These are phyloP conservation scores for Xylaria sp. DNA, from an alignment of 2,329 filamentous ascomycete species.

Conservation along the genomic window DNA sequence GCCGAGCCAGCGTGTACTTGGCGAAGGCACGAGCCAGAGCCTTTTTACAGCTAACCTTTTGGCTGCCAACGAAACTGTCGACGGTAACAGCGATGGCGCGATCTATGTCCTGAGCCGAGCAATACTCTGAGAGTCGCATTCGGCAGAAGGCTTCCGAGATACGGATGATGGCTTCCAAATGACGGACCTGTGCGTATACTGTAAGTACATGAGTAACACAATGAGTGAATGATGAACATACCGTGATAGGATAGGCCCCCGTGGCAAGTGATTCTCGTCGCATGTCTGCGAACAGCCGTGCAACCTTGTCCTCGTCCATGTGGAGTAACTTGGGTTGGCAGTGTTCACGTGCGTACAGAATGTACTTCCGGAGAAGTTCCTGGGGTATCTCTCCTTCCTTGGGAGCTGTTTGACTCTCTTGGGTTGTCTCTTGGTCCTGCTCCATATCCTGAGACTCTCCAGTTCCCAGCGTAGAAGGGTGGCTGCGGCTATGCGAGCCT, in stretches of 20 bases:
- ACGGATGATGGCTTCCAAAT: conserved; percentile 96
- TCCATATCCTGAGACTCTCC: conserved; percentile 68
- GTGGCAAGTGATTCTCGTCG: conserved; percentile 89
- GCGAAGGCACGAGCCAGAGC: conserved; percentile 91
- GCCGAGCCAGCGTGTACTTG: conserved; percentile 77
- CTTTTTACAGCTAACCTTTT: conserved; percentile 98
- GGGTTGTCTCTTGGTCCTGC: conserved; percentile 52
- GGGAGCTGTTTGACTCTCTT: conserved; percentile 38
- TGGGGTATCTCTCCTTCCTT: conserved; percentile 80
- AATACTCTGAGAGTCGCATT: conserved; percentile 98
- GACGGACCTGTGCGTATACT: conserved; percentile 72
- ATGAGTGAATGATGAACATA: conserved; percentile 55
- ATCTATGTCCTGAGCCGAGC: conserved; percentile 87
- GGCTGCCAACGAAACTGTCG: conserved; percentile 92
- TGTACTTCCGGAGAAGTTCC: conserved; percentile 92
- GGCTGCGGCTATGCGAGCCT: conserved; percentile 88
- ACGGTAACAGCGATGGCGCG: conserved; percentile 96
- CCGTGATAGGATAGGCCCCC: conserved; percentile 96
- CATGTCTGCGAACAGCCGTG: conserved; percentile 95
- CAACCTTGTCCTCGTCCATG: conserved; percentile 97
- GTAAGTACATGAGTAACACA: conserved; percentile 28
- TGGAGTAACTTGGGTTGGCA: conserved; percentile 93
- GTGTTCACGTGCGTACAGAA: conserved; percentile 89
- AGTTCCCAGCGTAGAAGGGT: conserved; percentile 61
- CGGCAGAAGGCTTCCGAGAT: conserved; percentile 94